Evolutionary conservation across 2,329 filamentous ascomycete genomes (phyloP).

Genomic region (Sarocladium strictum): DNA sequence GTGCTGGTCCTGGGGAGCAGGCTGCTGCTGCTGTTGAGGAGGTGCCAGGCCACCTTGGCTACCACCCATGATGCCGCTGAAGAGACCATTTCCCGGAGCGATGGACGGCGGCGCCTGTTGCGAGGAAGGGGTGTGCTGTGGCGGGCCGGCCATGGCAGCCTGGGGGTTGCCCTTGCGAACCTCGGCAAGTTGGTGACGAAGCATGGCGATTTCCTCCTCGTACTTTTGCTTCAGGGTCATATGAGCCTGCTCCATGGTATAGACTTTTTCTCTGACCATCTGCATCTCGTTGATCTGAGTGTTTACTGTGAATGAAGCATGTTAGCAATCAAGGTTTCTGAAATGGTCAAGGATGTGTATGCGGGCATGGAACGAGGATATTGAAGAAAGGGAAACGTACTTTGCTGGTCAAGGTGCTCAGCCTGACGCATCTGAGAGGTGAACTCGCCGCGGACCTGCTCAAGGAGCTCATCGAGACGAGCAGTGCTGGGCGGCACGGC

Average conservation of each 20-base stretch:
- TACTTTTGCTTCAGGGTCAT: conserved; percentile 92
- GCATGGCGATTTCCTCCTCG: conserved; percentile 79
- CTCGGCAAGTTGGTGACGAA: conserved; percentile 81
- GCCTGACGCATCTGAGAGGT: conserved; percentile 75
- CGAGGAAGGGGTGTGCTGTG: conserved; percentile 71
- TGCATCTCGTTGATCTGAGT: conserved; percentile 93
- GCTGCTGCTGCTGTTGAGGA: conserved; percentile 57
- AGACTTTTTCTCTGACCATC: conserved; percentile 88
- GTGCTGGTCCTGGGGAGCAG: conserved; percentile 58
- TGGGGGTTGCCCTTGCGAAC: conserved; percentile 54
- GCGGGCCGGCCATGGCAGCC: conserved; percentile 57
- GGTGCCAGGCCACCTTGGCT: conserved; percentile 80
- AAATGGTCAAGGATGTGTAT: not conserved
- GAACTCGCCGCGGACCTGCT: conserved; percentile 86
- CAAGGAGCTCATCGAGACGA: conserved; percentile 85
- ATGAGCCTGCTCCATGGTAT: conserved; percentile 85
- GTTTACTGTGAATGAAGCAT: conserved; percentile 55
- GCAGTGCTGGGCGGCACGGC: conserved; percentile 55
- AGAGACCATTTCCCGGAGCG: conserved; percentile 85
- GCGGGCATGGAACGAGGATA: not conserved
- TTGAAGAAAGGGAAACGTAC: conserved; percentile 52
- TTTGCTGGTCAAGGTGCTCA: conserved; percentile 86
- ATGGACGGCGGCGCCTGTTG: conserved; percentile 78
- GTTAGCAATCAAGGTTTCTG: conserved; percentile 9
- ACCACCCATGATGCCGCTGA: conserved; percentile 90